Base-by-base conservation (phyloP, 768 basidiomycete species). In the Butyriboletus loyo region DNA sequence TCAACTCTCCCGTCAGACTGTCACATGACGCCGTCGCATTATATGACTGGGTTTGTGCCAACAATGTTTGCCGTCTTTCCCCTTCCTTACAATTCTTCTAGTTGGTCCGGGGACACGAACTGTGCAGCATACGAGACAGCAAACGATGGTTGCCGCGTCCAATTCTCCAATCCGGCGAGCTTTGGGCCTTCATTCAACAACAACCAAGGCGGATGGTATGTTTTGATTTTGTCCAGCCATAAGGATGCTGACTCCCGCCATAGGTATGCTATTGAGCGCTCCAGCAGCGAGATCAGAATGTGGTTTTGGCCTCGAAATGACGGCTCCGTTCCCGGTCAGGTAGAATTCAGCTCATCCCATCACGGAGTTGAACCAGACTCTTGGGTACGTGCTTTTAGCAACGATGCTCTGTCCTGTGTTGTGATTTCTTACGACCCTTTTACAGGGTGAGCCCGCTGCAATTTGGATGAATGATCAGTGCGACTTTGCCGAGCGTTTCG, bases 291-390 rank as follows among this genome's bases (percentile, higher is more conserved):
- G 34, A 72, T 79, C 42, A 72, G 72, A 42, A 56, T 77, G 14
- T 80, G 72, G 65, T 79, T 75, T 60, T 80, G 77, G 77, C 58
- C 72, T 19, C 65, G 76, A 30, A 54, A 58, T 25, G 63, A 58
- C 27, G 25, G 6, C 7, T 50, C 32, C 19, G 66, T 66, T 27
- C 73, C 69, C 7, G 15, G 3, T 5, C 66, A 70, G 27, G 59
- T 72, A 4, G 39, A 40, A 14, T 52, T 17, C 7, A 69, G 60
- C 24, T 53, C 53, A 13, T 53, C 32, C 14, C 10, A 55, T 13
- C 19, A 50, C 22, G 53, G 38, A 2, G 44, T 69, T 31, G 48
- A 70, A 22, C 64, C 72, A 13, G 48, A 48, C 9, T 55, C 47
- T 27, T 75, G 74, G 73, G 73, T 72, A 21, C 19, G 64, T 50